Conservation (phyloP, 2,329 filamentous ascomycete species). For the Colletotrichum tofieldiae region DNA sequence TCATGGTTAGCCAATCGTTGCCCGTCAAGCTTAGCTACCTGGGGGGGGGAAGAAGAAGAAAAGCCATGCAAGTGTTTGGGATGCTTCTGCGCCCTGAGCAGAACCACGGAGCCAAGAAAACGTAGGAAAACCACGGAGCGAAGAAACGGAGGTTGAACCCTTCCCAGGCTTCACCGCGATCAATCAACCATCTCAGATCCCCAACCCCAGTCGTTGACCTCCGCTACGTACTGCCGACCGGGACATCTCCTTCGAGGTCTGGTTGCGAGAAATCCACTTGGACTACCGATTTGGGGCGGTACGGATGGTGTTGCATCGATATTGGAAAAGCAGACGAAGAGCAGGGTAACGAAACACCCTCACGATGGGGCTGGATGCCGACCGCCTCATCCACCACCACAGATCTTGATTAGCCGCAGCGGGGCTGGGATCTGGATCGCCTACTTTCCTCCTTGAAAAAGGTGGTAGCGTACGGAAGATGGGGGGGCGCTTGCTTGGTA, state of each 20-base stretch:
- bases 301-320: constrained; percentile 31
- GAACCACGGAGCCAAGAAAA: background rate
- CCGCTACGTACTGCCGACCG: background rate
- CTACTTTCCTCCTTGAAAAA: constrained; percentile 15
- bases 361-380: constrained; percentile 31
- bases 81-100: too few species aligned
- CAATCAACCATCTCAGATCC: background rate
- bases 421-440: constrained; percentile 40
- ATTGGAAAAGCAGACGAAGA: constrained; percentile 23
- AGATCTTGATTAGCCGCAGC: constrained; percentile 39
- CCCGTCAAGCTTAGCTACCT: background rate
- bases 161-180: background rate
- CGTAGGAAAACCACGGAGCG: background rate
- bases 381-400: constrained; percentile 11
- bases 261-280: constrained; percentile 28
- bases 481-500: background rate
- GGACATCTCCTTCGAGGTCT: constrained; percentile 23
- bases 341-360: constrained; percentile 36
- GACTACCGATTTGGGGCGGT: constrained; percentile 6
- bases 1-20: background rate
- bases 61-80: too few species aligned
- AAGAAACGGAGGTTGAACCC: background rate
- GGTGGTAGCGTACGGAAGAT: background rate
- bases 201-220: background rate
- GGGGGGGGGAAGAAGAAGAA: background rate